phyloP scores from a whole-genome alignment of 176 grass and related monocot species.

The Musa beccarii region DNA sequence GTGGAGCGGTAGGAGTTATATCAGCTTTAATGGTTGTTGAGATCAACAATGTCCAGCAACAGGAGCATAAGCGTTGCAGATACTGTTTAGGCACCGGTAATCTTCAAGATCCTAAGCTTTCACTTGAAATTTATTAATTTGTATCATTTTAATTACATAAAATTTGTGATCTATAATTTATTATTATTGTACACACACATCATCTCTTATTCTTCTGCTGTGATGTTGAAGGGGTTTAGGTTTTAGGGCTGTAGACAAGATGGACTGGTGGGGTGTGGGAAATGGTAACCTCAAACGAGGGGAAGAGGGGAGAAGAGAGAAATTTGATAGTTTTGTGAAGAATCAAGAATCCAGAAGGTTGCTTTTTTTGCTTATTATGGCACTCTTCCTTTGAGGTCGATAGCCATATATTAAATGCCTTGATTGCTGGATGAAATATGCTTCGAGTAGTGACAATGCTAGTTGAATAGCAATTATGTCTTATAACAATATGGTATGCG shows the following conservation, averaged over 20 bases:
- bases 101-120: neutral
- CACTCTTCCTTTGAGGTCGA: too few species aligned
- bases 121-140: neutral
- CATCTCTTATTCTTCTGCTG: too few species aligned
- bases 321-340: too few species aligned
- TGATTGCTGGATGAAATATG: neutral
- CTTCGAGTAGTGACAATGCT: neutral
- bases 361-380: too few species aligned
- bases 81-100: conserved; percentile 99
- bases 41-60: conserved; percentile 98
- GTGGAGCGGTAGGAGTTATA: conserved; percentile 95
- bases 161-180: neutral
- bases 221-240: too few species aligned
- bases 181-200: too few species aligned
- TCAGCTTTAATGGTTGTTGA: conserved; percentile 97
- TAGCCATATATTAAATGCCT: too few species aligned
- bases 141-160: neutral
- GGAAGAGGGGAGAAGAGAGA: too few species aligned
- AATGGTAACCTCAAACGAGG: too few species aligned
- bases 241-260: too few species aligned
- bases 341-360: too few species aligned
- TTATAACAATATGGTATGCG: neutral
- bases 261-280: too few species aligned
- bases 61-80: conserved; percentile 94
- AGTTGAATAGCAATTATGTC: neutral